Conservation (phyloP, 495 filamentous ascomycete species). For the Amniculicola lignicola region DNA sequence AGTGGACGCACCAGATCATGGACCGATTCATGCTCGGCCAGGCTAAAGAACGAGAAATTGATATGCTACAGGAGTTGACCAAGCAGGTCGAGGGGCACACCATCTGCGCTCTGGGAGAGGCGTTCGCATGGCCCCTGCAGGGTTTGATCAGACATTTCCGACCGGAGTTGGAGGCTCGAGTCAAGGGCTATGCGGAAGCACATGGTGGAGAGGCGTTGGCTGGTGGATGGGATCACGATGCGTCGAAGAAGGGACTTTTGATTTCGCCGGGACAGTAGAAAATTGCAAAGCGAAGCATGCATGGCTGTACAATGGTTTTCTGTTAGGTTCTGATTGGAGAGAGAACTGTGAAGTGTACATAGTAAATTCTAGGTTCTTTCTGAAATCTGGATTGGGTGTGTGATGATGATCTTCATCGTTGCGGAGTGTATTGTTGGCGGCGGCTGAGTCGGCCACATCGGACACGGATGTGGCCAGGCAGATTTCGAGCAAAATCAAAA, state of each 20-base stretch:
- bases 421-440: no score
- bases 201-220: constrained; percentile 69
- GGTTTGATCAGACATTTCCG: constrained; percentile 97
- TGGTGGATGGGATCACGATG: constrained; percentile 82
- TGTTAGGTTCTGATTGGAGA: constrained; percentile 10
- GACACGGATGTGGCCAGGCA: no score
- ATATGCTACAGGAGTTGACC: constrained; percentile 98
- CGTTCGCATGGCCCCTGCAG: constrained; percentile 97
- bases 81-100: constrained; percentile 99
- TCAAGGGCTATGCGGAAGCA: constrained; percentile 69
- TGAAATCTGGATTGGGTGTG: no score
- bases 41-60: constrained; percentile 86
- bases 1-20: constrained; percentile 99
- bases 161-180: constrained; percentile 87
- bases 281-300: constrained; percentile 2
- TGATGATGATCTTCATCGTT: no score
- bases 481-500: no score
- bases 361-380: constrained; percentile 20
- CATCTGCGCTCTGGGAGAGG: constrained; percentile 95
- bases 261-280: constrained; percentile 74
- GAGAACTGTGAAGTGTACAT: constrained; percentile 27
- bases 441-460: no score
- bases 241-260: constrained; percentile 72
- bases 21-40: constrained; percentile 86
- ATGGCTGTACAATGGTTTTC: constrained; percentile 23